A percentile compares a stretch with the other conserved stretches of the same genome.
These are phyloP conservation scores for Zizania palustris DNA, from an alignment of 202 grass and related monocot species.

Conservation along the genomic window DNA sequence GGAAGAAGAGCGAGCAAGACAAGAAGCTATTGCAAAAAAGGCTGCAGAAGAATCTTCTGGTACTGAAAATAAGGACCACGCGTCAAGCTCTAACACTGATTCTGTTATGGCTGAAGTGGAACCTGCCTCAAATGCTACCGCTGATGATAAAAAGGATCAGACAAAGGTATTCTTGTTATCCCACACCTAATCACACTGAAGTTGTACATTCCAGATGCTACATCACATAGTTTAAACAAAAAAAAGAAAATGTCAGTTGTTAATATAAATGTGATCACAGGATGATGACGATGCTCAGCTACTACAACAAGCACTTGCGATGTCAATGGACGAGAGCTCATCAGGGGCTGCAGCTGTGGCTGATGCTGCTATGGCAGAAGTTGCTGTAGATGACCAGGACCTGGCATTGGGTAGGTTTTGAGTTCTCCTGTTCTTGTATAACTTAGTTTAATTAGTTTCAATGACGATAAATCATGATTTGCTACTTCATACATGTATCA, in stretches of 20 bases:
- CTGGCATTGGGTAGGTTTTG: constrained; percentile 72
- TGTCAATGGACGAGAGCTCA: constrained; percentile 82
- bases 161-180: constrained; percentile 45
- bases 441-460: not conserved
- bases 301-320: constrained; percentile 84
- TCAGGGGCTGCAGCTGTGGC: constrained; percentile 50
- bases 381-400: constrained; percentile 68
- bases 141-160: constrained; percentile 61
- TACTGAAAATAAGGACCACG: constrained; percentile 65
- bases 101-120: constrained; percentile 74
- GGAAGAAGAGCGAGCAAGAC: constrained; percentile 96
- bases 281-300: constrained; percentile 72
- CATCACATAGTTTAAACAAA: no score
- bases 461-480: not conserved
- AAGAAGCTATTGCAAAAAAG: constrained; percentile 90
- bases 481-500: not conserved
- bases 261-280: constrained; percentile 55
- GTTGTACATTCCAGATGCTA: not conserved
- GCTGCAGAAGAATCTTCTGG: constrained; percentile 71
- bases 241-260: not conserved
- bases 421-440: not conserved
- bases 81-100: constrained; percentile 67
- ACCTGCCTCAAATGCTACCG: constrained; percentile 41
- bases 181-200: not conserved
- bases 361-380: constrained; percentile 69